These are phyloP conservation scores for Blastomyces emzantsi DNA, from an alignment of 2,329 filamentous ascomycete genomes.

Conservation along the genomic window DNA sequence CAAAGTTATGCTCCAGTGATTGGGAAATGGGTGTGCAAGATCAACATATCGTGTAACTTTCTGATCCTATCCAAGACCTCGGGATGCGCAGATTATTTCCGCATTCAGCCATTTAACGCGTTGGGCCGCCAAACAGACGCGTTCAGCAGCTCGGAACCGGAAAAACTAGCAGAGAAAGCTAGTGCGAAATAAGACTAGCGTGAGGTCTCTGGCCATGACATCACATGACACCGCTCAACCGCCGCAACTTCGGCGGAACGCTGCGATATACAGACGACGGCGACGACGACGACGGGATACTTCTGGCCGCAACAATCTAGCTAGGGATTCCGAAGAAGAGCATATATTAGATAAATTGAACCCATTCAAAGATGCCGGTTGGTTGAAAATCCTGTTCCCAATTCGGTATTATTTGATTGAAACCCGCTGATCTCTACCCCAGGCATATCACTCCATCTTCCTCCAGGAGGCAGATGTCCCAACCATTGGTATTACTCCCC, in stretches of 20 bases:
- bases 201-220: neutral
- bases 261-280: neutral
- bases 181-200: neutral
- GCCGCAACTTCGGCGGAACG: neutral
- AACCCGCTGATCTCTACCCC: slow-evolving; percentile 8
- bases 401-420: neutral
- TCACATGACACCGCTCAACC: neutral
- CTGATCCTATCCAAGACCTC: neutral
- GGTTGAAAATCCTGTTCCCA: slow-evolving; percentile 14
- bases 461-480: slow-evolving; percentile 65
- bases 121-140: slow-evolving; percentile 23
- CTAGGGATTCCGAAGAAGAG: neutral
- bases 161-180: slow-evolving; percentile 22
- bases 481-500: slow-evolving; percentile 46
- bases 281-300: neutral
- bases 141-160: slow-evolving; percentile 35
- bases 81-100: no score
- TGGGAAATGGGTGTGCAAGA: neutral
- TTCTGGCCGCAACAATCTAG: neutral
- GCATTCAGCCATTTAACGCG: slow-evolving; percentile 21
- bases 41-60: neutral
- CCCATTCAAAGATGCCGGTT: slow-evolving; percentile 40
- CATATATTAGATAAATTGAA: neutral
- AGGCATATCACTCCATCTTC: slow-evolving; percentile 99
- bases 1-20: neutral